These are phyloP conservation scores for Scutellaria galericulata DNA, from an alignment of 257 asterid genomes.

Conservation along the genomic window DNA sequence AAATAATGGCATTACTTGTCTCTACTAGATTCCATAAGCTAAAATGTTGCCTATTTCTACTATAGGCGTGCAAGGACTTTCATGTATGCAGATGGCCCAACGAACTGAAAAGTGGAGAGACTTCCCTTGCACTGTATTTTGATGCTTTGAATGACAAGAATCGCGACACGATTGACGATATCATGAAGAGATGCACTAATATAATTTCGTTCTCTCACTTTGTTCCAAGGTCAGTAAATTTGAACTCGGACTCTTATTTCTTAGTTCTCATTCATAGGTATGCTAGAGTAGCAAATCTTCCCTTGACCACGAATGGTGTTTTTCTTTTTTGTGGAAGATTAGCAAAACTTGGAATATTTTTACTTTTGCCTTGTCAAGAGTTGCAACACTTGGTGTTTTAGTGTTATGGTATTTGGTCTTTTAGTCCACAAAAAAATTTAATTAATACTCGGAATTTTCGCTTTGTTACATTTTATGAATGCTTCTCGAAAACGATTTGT, in stretches of 20 bases:
- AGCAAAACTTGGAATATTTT: no score
- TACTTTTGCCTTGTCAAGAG: neutral
- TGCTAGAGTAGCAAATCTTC: neutral
- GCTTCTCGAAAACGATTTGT: no score
- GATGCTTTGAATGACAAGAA: conserved; percentile 76
- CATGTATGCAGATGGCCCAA: conserved; percentile 89
- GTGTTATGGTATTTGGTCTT: neutral
- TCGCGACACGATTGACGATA: conserved; percentile 52
- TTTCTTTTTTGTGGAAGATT: neutral
- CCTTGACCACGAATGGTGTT: neutral
- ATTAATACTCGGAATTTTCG: no score
- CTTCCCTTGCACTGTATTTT: conserved; percentile 75
- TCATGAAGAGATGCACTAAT: conserved; percentile 59
- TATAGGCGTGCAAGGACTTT: conserved; percentile 90
- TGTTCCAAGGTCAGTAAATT: conserved; percentile 70
- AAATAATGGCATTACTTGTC: neutral
- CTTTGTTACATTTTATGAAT: no score
- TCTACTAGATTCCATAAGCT: conserved; percentile 14
- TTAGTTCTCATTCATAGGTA: conserved; percentile 6
- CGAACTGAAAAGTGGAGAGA: conserved; percentile 55
- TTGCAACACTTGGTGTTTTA: no score
- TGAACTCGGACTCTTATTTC: conserved; percentile 24
- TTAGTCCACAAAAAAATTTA: neutral
- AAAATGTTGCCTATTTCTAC: conserved; percentile 23
- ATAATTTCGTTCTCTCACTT: conserved; percentile 84